A percentile compares a stretch with the other conserved stretches of the same genome.
Conservation (phyloP, 1,139 yeast genomes). For the Pichia sp. region DNA sequence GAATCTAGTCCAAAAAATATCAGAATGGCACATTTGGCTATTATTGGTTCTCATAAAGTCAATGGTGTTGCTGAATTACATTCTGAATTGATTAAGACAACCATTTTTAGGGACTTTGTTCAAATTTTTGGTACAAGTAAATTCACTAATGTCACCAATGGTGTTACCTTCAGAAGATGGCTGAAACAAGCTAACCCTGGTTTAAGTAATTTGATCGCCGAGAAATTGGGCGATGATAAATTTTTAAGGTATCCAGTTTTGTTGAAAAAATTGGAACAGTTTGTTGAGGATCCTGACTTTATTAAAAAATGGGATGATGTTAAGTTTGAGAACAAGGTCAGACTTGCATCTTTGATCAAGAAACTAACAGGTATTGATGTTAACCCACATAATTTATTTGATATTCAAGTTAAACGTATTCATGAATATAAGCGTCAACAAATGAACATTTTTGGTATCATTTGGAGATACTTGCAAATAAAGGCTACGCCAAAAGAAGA, state of each 20-base stretch:
- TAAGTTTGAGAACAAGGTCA: slow-evolving; percentile 62
- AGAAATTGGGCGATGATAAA: slow-evolving; percentile 62
- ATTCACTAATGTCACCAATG: slow-evolving; percentile 89
- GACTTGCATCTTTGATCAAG: slow-evolving; percentile 65
- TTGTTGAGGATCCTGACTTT: slow-evolving; percentile 61
- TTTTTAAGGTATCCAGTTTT: slow-evolving; percentile 63
- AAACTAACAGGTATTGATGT: slow-evolving; percentile 60
- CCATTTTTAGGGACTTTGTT: slow-evolving; percentile 88
- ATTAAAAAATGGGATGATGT: slow-evolving; percentile 64
- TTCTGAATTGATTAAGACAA: slow-evolving; percentile 81
- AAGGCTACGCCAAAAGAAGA: slow-evolving; percentile 63
- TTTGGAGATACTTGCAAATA: slow-evolving; percentile 71
- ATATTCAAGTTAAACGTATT: slow-evolving; percentile 89
- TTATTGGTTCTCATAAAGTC: slow-evolving; percentile 87
- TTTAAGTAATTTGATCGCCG: slow-evolving; percentile 63
- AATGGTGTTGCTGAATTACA: slow-evolving; percentile 96
- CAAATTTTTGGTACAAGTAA: slow-evolving; percentile 71
- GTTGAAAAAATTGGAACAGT: slow-evolving; percentile 62
- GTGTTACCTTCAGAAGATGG: slow-evolving; percentile 97
- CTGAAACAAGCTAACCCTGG: slow-evolving; percentile 86
- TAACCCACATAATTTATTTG: slow-evolving; percentile 71
- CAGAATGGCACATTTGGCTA: slow-evolving; percentile 88
- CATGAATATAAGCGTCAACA: slow-evolving; percentile 97
- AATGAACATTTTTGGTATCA: slow-evolving; percentile 82
- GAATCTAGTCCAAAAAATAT: slow-evolving; percentile 75